Evolutionary conservation across 2,329 filamentous ascomycete genomes (phyloP), one percentile per base, ranked within the genome.

Genomic region (Dactylellina parvicollis): DNA sequence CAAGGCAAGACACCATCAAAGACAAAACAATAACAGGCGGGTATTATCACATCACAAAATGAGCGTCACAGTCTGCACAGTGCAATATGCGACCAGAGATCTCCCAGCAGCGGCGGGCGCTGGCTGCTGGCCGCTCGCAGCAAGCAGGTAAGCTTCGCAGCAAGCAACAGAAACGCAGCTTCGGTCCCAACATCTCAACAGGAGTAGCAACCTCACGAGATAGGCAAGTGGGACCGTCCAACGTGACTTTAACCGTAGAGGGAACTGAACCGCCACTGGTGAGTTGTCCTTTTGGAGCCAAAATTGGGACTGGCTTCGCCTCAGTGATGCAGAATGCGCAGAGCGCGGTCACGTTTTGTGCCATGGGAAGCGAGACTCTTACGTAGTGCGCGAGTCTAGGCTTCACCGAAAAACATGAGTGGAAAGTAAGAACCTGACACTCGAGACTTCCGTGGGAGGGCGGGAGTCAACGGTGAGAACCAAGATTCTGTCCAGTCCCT

Each of bases 1-100:
- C 61, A 52, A 66, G 14, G 54, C 54, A 70, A 70, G 65, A 71
- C 65, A 62, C 66, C 66, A 71, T 71, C 66, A 71, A 64, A 72
- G 67, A 72, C 67, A 72, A 72, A 72, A 65, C 59, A 72, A 64
- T 72, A 72, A 36, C 44, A 64, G 42, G 57, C 50, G 50, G 54
- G 52, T 65, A 64, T 57, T 64, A 62, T 61, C 28, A 24, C 24
- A 34, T 22, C 22, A n/a, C 36, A 34, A 26, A n/a, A 20, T 20
- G 22, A 44, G 55, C 54, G 55, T 50, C 34, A 50, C 28, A 47
- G 16, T 40, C 54, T 46, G 40, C 40, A 42, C 3, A 28, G 14
- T 9, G 26, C 32, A 38, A 55, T 8, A n/a, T n/a, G n/a, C n/a
- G 2, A 22, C 30, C 32, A 56, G 24, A 56, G 36, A 9, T 30